Evolutionary conservation across 768 basidiomycete species (phyloP).

Genomic region (Pleurotus salmoneostramineus): DNA sequence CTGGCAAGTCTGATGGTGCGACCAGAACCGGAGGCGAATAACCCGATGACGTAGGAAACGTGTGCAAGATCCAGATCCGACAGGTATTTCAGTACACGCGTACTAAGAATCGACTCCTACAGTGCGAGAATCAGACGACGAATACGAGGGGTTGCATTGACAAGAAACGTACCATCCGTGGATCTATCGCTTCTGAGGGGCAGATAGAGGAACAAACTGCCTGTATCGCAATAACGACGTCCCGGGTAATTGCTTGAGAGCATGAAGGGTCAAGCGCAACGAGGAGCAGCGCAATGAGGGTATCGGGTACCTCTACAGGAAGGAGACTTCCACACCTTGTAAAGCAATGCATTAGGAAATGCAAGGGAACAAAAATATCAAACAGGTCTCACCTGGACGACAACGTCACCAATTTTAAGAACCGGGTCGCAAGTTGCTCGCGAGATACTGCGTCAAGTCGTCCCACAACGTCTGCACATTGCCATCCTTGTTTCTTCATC

Average conservation of each 20-base stretch:
- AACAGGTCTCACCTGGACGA: constrained; percentile 41
- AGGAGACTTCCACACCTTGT: constrained; percentile 29
- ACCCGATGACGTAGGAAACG: constrained; percentile 44
- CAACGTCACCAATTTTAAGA: constrained; percentile 36
- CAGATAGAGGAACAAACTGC: constrained; percentile 39
- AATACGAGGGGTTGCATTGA: neutral
- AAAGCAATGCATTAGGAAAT: neutral
- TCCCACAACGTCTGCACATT: constrained; percentile 3
- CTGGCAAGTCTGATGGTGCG: constrained; percentile 53
- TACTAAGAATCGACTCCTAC: constrained; percentile 46
- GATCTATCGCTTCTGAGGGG: constrained; percentile 20
- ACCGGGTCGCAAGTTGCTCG: constrained; percentile 30
- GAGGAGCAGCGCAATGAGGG: constrained; percentile 46
- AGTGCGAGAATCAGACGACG: neutral
- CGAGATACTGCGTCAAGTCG: constrained; percentile 16
- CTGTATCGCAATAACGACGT: constrained; percentile 45
- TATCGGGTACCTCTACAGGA: constrained; percentile 38
- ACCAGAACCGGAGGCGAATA: constrained; percentile 48
- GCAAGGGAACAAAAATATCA: neutral
- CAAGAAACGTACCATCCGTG: constrained; percentile 20
- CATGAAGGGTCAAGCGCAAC: constrained; percentile 54
- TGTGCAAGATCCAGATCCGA: constrained; percentile 39
- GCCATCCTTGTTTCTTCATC: constrained; percentile 28
- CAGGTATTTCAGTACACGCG: constrained; percentile 38
- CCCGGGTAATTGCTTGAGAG: constrained; percentile 36